Evolutionary conservation across 805 yeast genomes (phyloP).

Genomic region (Pichia occidentalis): DNA sequence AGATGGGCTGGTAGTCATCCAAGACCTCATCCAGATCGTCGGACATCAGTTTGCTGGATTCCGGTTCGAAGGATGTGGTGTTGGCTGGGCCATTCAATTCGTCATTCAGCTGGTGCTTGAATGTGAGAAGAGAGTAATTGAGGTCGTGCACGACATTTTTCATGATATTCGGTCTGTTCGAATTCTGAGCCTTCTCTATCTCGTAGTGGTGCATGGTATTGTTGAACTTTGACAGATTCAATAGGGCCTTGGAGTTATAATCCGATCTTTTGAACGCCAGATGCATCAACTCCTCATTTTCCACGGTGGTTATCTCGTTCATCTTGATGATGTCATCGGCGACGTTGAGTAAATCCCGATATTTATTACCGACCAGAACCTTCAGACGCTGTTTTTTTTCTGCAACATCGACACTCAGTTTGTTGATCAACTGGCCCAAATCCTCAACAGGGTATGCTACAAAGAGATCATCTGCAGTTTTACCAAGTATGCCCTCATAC

Average conservation of each 20-base stretch:
- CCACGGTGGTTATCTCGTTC: constrained; percentile 23
- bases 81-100: no score
- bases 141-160: constrained; percentile 26
- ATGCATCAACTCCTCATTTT: constrained; percentile 24
- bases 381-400: constrained; percentile 24
- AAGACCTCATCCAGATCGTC: constrained; percentile 6
- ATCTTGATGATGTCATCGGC: constrained; percentile 33
- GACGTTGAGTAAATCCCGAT: constrained; percentile 31
- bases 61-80: no score
- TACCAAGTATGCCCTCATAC: constrained; percentile 3
- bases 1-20: constrained; percentile 6
- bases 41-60: constrained; percentile 1
- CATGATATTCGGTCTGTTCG: constrained; percentile 18
- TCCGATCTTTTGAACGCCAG: constrained; percentile 27
- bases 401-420: constrained; percentile 19
- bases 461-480: constrained; percentile 23
- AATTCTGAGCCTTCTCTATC: constrained; percentile 10
- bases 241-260: constrained; percentile 20
- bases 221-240: constrained; percentile 21
- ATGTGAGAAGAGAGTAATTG: constrained; percentile 16
- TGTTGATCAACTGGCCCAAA: constrained; percentile 20
- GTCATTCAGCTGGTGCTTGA: constrained; percentile 9
- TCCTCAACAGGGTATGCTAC: constrained; percentile 26
- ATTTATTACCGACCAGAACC: constrained; percentile 29
- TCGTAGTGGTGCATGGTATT: constrained; percentile 4